These are phyloP conservation scores for Botrytis galanthina DNA, from an alignment of 2,329 filamentous ascomycete species.

Conservation along the genomic window DNA sequence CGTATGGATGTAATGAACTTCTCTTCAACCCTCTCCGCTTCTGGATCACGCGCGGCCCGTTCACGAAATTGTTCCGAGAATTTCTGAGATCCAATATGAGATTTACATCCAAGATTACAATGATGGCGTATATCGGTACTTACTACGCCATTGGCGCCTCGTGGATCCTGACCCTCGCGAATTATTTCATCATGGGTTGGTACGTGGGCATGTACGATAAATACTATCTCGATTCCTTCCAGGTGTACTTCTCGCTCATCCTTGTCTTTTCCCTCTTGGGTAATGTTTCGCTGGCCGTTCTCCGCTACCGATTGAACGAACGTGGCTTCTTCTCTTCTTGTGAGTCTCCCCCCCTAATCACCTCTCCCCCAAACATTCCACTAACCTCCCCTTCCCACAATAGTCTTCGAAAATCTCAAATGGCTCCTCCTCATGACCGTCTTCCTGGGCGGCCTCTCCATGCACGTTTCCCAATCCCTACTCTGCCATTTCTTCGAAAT, in stretches of 20 bases:
- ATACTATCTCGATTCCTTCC: slow-evolving; percentile 76
- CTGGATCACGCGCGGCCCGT: slow-evolving; percentile 71
- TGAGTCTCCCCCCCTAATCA: neutral
- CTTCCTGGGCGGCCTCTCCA: slow-evolving; percentile 77
- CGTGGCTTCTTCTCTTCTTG: slow-evolving; percentile 34
- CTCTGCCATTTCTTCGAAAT: slow-evolving; percentile 81
- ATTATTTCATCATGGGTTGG: slow-evolving; percentile 77
- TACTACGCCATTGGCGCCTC: slow-evolving; percentile 77
- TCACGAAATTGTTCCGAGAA: slow-evolving; percentile 72
- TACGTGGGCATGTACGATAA: slow-evolving; percentile 75
- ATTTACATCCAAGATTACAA: slow-evolving; percentile 74
- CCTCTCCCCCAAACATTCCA: too few relatives aligned
- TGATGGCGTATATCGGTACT: slow-evolving; percentile 74
- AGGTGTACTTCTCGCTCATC: slow-evolving; percentile 77
- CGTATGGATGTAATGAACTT: slow-evolving; percentile 79
- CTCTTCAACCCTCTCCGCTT: slow-evolving; percentile 74
- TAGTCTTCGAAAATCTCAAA: slow-evolving; percentile 61
- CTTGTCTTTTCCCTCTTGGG: slow-evolving; percentile 65
- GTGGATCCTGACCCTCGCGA: slow-evolving; percentile 69
- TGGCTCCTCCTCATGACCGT: slow-evolving; percentile 74
- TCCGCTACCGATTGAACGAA: slow-evolving; percentile 70
- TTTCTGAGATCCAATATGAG: slow-evolving; percentile 74
- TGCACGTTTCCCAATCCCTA: slow-evolving; percentile 78
- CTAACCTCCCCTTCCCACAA: neutral
- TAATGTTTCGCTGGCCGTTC: slow-evolving; percentile 64